Conservation (phyloP, 2,329 filamentous ascomycete genomes). For the Simplicillium sp. region DNA sequence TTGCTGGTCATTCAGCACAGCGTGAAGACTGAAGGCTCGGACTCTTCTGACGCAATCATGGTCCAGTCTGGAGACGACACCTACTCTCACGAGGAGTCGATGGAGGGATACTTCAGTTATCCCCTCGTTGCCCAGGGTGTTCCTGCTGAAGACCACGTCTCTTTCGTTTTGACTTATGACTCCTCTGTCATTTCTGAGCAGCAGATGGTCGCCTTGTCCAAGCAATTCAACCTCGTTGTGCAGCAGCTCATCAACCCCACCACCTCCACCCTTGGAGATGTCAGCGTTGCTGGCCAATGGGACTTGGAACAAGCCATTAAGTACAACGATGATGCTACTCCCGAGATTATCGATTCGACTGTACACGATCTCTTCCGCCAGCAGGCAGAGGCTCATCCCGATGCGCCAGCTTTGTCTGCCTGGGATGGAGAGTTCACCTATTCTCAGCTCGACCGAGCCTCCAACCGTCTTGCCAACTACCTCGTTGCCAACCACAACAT, state of each 20-base stretch:
- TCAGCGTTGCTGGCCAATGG: constrained; percentile 8
- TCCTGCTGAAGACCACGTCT: constrained; percentile 4
- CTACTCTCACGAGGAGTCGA: background rate
- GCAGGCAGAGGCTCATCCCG: constrained; percentile 20
- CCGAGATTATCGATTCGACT: constrained; percentile 12
- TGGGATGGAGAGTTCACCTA: constrained; percentile 35
- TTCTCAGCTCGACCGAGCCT: constrained; percentile 18
- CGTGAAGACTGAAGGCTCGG: constrained; percentile 1
- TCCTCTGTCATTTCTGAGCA: constrained; percentile 6
- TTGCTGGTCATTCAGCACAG: constrained; percentile 18
- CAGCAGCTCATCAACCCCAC: constrained; percentile 8
- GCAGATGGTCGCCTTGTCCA: constrained; percentile 6
- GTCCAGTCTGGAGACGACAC: constrained; percentile 7
- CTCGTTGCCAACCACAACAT: constrained; percentile 13
- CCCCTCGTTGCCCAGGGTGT: constrained; percentile 14
- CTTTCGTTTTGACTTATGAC: constrained; percentile 9
- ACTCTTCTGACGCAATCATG: background rate
- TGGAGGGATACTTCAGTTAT: constrained; percentile 13
- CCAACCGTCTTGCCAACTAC: constrained; percentile 7
- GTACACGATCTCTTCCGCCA: constrained; percentile 31
- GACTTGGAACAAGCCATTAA: constrained; percentile 6
- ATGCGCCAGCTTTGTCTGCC: constrained; percentile 26
- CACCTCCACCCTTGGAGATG: background rate
- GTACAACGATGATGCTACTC: constrained; percentile 9
- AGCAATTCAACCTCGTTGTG: constrained; percentile 11